Evolutionary conservation across 2,329 filamentous ascomycete species (phyloP), one percentile per base, ranked within the genome.

Genomic region (Penicillium sp.): DNA sequence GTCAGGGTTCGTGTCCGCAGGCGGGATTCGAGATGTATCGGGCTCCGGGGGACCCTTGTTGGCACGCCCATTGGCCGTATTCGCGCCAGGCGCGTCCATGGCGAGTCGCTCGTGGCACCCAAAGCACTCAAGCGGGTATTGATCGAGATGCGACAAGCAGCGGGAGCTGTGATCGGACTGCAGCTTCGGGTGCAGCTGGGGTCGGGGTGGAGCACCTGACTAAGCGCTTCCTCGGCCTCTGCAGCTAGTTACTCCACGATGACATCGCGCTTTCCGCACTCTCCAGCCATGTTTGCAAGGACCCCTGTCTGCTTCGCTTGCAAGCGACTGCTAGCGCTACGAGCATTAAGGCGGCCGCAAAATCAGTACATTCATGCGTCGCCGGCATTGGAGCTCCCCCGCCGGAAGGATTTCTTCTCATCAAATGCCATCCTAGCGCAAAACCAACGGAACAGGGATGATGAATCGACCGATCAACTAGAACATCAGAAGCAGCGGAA

Each of bases 391-490:
- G 62, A 63, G 51, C 63, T 66, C 35, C 69, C 65, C n/a, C 80
- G 82, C 10, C 79, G 80, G 51, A 82, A 80, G 57, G 81, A 72
- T 63, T 87, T 88, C 69, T 88, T 86, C 69, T 87, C 85, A 11
- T 87, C 85, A 22, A 86, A 84, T 61, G 75, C 81, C 2, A 76
- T 78, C 53, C 70, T 85, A 9, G 77, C 76, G 40, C 65, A 71
- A 65, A 74, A 66, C 39, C 63, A 68, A 35, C 35, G 57, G 9
- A 55, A 54, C 24, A 50, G 48, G 13, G 57, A 56, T 8, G 58
- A 63, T 24, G 41, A 48, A 5, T 40, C 54, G 5, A 51, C 54
- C 16, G 60, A 63, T 18, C 35, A 47, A 14, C 31, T 50, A 14
- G 63, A 68, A 33, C 44, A 54, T 4, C 67, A 68, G 40, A 69